Base-by-base conservation (phyloP, 1,284 basidiomycete genomes). In the Apiotrichum veenhuisii region DNA sequence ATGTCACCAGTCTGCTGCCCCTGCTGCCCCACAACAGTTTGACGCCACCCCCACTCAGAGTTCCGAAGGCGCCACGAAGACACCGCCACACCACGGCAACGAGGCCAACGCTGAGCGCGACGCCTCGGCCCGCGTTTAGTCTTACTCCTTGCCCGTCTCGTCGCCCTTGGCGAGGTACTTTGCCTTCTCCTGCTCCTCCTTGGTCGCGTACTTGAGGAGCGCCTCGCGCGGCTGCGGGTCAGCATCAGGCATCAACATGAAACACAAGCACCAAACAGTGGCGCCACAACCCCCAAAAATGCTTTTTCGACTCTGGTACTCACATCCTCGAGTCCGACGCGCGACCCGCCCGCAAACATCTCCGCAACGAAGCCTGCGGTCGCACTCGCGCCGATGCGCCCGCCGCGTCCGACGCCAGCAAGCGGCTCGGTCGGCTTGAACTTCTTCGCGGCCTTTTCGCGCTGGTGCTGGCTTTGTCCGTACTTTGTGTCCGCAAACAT, bases 141-240 rank as follows among this genome's bases (percentile, higher is more conserved):
- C 33, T 18, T 41, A 45, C 42, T 41, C 17, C 37, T 52, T 25
- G 20, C 30, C 9, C 27, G 20, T 11, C 23, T 27, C 26, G 15
- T 33, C 11, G 44, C 26, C 15, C 12, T 43, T 42, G 14, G 50
- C n/a, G 30, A 48, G 45, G 42, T 43, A 52, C 50, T 58, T 43
- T 23, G 50, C 42, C 49, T 51, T 27, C 54, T 72, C 62, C 54
- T 72, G 61, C 30, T 90, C 84, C 66, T 86, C 86, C 64, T 80
- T 74, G 23, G 86, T 80, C 22, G 94, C 95, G 69, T 95, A 98
- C 78, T 87, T 92, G 81, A 98, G 87, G 62, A 98, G 79, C 4
- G 95, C 95, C 78, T 97, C 93, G 63, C 95, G 86, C 33, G 95
- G 95, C 89, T 98, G 79, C 36, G n/a, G n/a, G n/a, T n/a, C n/a